These are phyloP conservation scores for Oropetium thomaeum DNA, from an alignment of 176 grass and related monocot species.

Conservation along the genomic window DNA sequence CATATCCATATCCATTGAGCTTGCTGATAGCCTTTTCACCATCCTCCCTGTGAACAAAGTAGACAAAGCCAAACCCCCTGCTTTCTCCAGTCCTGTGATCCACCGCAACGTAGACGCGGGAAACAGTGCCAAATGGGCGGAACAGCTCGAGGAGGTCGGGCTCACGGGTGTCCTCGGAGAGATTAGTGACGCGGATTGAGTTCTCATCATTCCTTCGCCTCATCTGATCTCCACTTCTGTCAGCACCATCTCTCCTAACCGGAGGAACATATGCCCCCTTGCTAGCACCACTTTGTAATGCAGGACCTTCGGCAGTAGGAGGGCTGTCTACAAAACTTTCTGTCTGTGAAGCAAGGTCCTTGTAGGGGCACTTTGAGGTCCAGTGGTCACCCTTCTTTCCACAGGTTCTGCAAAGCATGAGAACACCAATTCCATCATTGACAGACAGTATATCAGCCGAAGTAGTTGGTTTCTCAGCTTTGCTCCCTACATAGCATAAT, in stretches of 20 bases:
- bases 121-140: constrained; percentile 59
- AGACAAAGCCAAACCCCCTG: constrained; percentile 70
- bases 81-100: constrained; percentile 74
- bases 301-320: constrained; percentile 44
- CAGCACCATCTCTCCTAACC: constrained; percentile 57
- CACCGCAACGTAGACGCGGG: constrained; percentile 73
- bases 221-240: constrained; percentile 47
- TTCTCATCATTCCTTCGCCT: constrained; percentile 80
- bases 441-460: constrained; percentile 59
- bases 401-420: constrained; percentile 93
- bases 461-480: constrained; percentile 61
- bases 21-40: constrained; percentile 83
- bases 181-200: constrained; percentile 71
- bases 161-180: constrained; percentile 81
- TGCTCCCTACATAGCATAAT: constrained; percentile 56
- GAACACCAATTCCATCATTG: constrained; percentile 67
- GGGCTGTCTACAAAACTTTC: constrained; percentile 58
- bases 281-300: constrained; percentile 18
- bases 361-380: constrained; percentile 97
- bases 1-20: constrained; percentile 88
- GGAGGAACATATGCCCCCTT: constrained; percentile 79
- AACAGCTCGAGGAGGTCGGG: constrained; percentile 67
- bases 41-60: constrained; percentile 70
- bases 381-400: constrained; percentile 95
- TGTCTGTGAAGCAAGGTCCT: constrained; percentile 64